These are phyloP conservation scores for Tuber brumale DNA, from an alignment of 495 filamentous ascomycete species.

Conservation along the genomic window DNA sequence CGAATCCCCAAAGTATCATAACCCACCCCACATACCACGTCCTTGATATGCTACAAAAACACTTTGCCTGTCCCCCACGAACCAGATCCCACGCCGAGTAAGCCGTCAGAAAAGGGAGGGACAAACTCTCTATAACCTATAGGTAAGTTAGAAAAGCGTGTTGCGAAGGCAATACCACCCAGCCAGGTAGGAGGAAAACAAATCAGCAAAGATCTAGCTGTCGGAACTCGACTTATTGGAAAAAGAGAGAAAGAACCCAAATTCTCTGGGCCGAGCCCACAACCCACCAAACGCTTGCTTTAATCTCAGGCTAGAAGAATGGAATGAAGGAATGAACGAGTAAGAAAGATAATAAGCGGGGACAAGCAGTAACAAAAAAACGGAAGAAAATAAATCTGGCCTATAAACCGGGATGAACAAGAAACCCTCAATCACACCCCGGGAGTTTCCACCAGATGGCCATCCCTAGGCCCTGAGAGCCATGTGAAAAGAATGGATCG, in stretches of 20 bases:
- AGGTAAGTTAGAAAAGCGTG: not conserved
- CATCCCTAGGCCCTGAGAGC: not conserved
- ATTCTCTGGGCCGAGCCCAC: not conserved
- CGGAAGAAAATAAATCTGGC: not conserved
- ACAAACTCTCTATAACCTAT: not conserved
- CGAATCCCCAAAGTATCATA: not conserved
- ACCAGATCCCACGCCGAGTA: not conserved
- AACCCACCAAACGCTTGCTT: not conserved
- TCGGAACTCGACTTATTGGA: not conserved
- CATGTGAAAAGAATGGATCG: conserved; percentile 2
- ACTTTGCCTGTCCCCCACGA: not conserved
- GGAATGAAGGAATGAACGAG: not conserved
- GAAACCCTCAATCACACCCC: not conserved
- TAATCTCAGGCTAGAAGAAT: not conserved
- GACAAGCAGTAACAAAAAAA: not conserved
- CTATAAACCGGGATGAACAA: not conserved
- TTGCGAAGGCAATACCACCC: not conserved
- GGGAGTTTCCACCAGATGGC: not conserved
- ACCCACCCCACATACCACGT: not conserved
- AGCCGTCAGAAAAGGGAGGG: not conserved
- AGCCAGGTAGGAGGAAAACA: not conserved
- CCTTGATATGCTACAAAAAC: not conserved
- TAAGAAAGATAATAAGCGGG: not conserved
- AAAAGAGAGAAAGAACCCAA: not conserved
- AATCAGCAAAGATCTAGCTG: not conserved